Evolutionary conservation across 495 filamentous ascomycete genomes (phyloP).

Genomic region (Parathielavia hyrcaniae): DNA sequence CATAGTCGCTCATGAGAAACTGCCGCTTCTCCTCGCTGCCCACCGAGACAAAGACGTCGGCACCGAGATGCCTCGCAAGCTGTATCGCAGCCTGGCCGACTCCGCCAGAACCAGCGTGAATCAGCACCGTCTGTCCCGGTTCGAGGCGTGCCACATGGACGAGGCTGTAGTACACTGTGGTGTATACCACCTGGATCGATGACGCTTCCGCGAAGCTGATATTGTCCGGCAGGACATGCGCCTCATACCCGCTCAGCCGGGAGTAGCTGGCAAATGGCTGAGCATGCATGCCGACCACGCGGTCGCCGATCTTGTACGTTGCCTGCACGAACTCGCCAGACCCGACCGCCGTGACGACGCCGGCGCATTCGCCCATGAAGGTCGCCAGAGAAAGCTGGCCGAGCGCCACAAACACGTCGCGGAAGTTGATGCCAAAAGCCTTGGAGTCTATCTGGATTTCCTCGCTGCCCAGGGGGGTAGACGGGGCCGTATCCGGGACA

Average conservation of each 20-base stretch:
- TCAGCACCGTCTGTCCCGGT: conserved; percentile 49
- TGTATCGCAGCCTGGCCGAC: conserved; percentile 53
- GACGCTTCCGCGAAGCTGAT: conserved; percentile 30
- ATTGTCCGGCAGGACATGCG: conserved; percentile 16
- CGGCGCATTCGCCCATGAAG: conserved; percentile 34
- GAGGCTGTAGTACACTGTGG: conserved; percentile 33
- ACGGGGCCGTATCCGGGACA: conserved; percentile 10
- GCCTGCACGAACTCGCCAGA: conserved; percentile 32
- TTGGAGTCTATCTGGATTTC: conserved; percentile 18
- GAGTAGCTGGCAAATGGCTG: conserved; percentile 5
- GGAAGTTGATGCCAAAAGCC: conserved; percentile 32
- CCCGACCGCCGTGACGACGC: conserved; percentile 47
- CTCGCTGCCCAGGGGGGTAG: conserved; percentile 17
- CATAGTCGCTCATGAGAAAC: conserved; percentile 41
- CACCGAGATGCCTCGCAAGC: conserved; percentile 43
- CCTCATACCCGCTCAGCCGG: not conserved
- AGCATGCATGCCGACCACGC: conserved; percentile 27
- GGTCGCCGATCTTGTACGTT: conserved; percentile 36
- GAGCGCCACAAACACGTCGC: conserved; percentile 28
- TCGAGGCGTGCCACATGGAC: conserved; percentile 32
- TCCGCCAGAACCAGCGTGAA: conserved; percentile 51
- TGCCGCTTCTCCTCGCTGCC: conserved; percentile 40
- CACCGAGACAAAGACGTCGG: conserved; percentile 52
- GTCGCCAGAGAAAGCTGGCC: conserved; percentile 24
- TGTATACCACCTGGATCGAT: conserved; percentile 35